Evolutionary conservation across 2,329 filamentous ascomycete genomes (phyloP), one percentile per base, ranked within the genome.

Genomic region (Fusarium dlaminii): DNA sequence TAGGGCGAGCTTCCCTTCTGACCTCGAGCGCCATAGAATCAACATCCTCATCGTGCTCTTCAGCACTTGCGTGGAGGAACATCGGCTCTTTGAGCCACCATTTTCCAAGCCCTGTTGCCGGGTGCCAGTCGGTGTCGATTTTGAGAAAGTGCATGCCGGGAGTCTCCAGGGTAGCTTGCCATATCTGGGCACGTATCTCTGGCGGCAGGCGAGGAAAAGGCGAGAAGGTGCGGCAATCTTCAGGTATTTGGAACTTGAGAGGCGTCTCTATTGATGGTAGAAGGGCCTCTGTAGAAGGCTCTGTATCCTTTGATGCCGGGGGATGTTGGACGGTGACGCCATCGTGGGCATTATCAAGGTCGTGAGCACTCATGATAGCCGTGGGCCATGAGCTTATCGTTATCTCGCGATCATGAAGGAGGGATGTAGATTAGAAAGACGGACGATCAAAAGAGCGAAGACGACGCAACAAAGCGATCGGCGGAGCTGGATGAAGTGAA

Each of bases 131-230:
- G 12, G 72, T 71, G 18, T 79, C 64, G 12, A 82, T 71, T 59
- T 77, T 79, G 63, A 83, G 72, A 45, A 82, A 83, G 45, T 82
- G 79, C 74, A 83, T 79, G 32, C 82, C 82, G 2, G 81, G 81
- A 15, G 79, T 75, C 4, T 76, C 68, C 15, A 83, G 65, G 29
- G 79, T 77, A 27, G 58, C 51, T 43, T 78, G 78, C 82, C 82
- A 83, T 60, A 83, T 81, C 42, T 80, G 77, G 34, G 79, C 75
- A 36, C 82, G 82, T 14, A 83, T 76, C 61, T 83, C 82, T 7
- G 78, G 65, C 3, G 82, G 82, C n/a, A 83, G 68, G n/a, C 69
- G 75, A 20, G 72, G 37, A 61, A 83, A 83, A 8, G 74, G 77
- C 7, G 71, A 54, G 63, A 83, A 83, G 32, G 58, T 74, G 40